Evolutionary conservation across 257 asterid genomes (phyloP), one percentile per base, ranked within the genome.

Genomic region (Salvia splendens): DNA sequence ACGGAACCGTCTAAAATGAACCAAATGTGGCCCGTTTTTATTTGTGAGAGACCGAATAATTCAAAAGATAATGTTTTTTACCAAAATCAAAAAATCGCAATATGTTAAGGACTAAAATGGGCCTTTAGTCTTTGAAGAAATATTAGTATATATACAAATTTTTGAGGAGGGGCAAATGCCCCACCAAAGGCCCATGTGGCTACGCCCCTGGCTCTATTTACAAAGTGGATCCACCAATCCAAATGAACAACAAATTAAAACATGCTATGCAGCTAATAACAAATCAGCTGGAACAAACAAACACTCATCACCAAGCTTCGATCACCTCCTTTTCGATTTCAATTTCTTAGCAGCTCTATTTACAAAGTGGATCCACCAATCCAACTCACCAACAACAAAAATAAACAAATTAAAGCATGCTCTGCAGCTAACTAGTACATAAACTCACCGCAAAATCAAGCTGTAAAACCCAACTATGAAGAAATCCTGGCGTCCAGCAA

Each of bases 391-490:
- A 50, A 14, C 6, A 33, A 5, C 38, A 33, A 33, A 33, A 33
- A 3, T 24, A 2, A 33, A 33, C 49, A 33, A 33, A 33, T 58
- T 0, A 46, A 48, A 49, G 33, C 11, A 20, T 38, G 61, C 14
- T 64, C 35, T 8, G 51, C 59, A 67, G 50, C 69, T 14, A 80
- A 55, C 43, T 46, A 55, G 42, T 4, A 24, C 52, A 41, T 76
- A 77, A 77, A 47, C 49, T 45, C 73, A 53, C 79, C 67, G 68
- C 68, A 66, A 75, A 60, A 54, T 16, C 20, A 16, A 41, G 36
- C 17, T 9, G 48, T 30, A 12, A 28, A 56, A 5, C 17, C 63
- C 65, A 38, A 66, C 75, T 28, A 6, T 50, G 54, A 52, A 36
- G 50, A 30, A 62, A 41, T 15, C 67, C 15, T 57, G 24, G 33